phyloP scores from a whole-genome alignment of 768 basidiomycete species.

The Leucosporidium creatinivorum region DNA sequence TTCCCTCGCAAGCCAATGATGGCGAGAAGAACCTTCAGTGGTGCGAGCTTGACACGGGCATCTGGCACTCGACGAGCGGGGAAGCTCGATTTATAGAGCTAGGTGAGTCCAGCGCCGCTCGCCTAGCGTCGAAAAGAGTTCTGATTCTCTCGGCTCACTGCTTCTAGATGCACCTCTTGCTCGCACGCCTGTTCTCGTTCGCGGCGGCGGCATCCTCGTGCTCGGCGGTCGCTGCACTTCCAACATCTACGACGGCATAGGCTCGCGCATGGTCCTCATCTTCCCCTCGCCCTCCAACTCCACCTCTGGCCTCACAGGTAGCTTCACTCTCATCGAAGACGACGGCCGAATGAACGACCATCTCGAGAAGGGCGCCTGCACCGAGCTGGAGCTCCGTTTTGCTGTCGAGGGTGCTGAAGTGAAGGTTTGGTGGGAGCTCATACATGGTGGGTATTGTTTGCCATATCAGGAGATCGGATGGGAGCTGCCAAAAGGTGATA shows the following conservation, averaged over 20 bases:
- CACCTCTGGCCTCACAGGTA: not conserved
- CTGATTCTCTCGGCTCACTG: not conserved
- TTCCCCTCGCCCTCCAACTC: not conserved
- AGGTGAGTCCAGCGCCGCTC: no score
- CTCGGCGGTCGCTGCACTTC: conserved; percentile 4
- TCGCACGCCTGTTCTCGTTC: not conserved
- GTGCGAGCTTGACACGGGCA: conserved; percentile 9
- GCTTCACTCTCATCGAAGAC: conserved; percentile 9
- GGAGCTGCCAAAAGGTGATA: not conserved
- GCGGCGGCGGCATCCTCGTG: conserved; percentile 2
- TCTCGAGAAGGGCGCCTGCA: not conserved
- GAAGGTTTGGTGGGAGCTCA: not conserved
- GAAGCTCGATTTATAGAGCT: not conserved
- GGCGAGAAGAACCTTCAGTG: not conserved
- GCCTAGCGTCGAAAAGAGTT: no score
- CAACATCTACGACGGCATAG: conserved; percentile 2
- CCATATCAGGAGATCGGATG: not conserved
- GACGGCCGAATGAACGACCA: not conserved
- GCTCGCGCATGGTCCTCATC: not conserved
- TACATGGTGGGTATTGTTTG: not conserved
- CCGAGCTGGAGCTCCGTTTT: conserved; percentile 10
- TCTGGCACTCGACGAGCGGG: not conserved
- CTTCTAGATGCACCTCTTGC: not conserved
- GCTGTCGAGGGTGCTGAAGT: not conserved
- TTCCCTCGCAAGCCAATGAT: not conserved